phyloP scores from a whole-genome alignment of 2,329 filamentous ascomycete genomes.

The Furcasterigmium furcatum region DNA sequence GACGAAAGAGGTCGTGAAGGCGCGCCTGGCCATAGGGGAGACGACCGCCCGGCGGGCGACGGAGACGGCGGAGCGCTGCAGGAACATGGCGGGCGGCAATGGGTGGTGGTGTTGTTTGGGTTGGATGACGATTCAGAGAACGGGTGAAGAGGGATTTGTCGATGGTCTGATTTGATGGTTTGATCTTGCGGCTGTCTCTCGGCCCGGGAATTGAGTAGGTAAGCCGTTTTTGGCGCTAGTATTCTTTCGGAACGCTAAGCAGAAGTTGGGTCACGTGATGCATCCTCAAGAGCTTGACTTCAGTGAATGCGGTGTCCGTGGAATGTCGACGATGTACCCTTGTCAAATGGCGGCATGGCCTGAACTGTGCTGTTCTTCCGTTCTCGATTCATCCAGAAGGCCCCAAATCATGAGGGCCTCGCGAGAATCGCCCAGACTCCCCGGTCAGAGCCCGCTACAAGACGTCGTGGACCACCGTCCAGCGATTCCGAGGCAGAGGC shows the following conservation, averaged over 20 bases:
- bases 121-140: constrained; percentile 11
- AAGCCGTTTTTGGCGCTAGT: constrained; percentile 7
- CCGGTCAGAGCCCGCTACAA: too few relatives aligned
- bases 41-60: constrained; percentile 59
- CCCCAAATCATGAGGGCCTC: too few relatives aligned
- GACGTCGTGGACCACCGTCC: too few relatives aligned
- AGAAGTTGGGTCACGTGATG: constrained; percentile 10
- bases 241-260: constrained; percentile 14
- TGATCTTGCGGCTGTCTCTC: constrained; percentile 17
- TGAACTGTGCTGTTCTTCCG: too few relatives aligned
- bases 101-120: constrained; percentile 12
- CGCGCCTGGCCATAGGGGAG: constrained; percentile 51
- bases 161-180: constrained; percentile 41
- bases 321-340: too few relatives aligned
- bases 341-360: too few relatives aligned
- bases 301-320: too few relatives aligned
- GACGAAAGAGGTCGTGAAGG: constrained; percentile 57
- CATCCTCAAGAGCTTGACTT: too few relatives aligned
- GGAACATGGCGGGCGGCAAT: constrained; percentile 49
- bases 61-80: constrained; percentile 60
- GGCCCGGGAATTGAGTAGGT: constrained; percentile 4
- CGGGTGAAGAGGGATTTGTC: constrained; percentile 42
- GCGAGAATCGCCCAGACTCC: too few relatives aligned
- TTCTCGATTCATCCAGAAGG: too few relatives aligned
- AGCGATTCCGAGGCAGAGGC: too few relatives aligned